A percentile compares a stretch with the other conserved stretches of the same genome.
phyloP scores from a whole-genome alignment of 2,329 filamentous ascomycete species.

The Sphaerulina vaccinii region DNA sequence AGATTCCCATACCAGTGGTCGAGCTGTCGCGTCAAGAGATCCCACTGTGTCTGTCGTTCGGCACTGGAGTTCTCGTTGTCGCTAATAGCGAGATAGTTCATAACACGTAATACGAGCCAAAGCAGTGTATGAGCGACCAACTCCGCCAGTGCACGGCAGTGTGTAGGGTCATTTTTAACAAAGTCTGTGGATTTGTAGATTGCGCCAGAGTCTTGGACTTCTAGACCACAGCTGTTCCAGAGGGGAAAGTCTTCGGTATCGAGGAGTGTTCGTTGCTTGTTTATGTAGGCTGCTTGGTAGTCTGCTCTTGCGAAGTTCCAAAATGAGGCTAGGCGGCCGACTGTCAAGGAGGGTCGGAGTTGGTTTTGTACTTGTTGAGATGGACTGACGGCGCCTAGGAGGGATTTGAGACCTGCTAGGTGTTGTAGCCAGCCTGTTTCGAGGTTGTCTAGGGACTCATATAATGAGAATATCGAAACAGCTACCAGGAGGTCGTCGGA shows the following conservation, averaged over 20 bases:
- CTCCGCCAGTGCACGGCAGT: slow-evolving; percentile 30
- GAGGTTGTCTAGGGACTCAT: slow-evolving; percentile 64
- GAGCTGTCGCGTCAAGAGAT: slow-evolving; percentile 56
- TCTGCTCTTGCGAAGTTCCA: slow-evolving; percentile 63
- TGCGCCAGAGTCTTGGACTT: slow-evolving; percentile 53
- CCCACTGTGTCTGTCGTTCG: slow-evolving; percentile 49
- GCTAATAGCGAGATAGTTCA: slow-evolving; percentile 63
- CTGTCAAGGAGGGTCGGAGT: slow-evolving; percentile 49
- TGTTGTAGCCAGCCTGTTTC: slow-evolving; percentile 59
- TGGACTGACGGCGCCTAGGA: slow-evolving; percentile 49
- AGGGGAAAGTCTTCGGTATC: slow-evolving; percentile 60
- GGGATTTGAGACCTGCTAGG: slow-evolving; percentile 62
- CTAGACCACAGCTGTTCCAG: slow-evolving; percentile 63
- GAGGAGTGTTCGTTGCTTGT: slow-evolving; percentile 59
- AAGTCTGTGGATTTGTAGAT: slow-evolving; percentile 45
- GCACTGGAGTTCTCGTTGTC: slow-evolving; percentile 48
- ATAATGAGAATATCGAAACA: slow-evolving; percentile 64
- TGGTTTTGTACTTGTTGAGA: slow-evolving; percentile 40
- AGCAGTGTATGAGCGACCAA: slow-evolving; percentile 62
- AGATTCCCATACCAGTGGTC: slow-evolving; percentile 59
- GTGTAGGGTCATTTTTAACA: slow-evolving; percentile 55
- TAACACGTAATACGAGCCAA: slow-evolving; percentile 64
- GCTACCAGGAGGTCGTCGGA: slow-evolving; percentile 63
- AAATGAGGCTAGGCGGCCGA: slow-evolving; percentile 60
- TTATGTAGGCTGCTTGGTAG: slow-evolving; percentile 50